Base-by-base conservation (phyloP, 192 early-diverging fungal species). In the Glomus cerebriforme region DNA sequence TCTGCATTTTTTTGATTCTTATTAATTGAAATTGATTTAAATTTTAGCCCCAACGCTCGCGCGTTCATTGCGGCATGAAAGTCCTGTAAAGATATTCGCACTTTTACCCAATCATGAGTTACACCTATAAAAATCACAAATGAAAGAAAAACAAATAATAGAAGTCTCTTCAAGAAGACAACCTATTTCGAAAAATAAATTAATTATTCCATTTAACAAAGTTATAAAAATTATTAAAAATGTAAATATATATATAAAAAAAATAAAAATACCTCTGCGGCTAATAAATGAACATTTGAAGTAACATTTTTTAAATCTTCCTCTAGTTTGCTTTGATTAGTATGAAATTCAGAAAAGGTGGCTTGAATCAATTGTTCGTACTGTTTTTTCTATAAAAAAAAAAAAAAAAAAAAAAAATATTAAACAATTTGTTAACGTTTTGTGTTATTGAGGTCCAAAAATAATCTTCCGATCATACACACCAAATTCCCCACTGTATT, bases 21-120 rank as follows among this genome's bases (percentile, higher is more conserved):
- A 54, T 54, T 54, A 22, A 7, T 54, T 22, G 39, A 10, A 43
- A 43, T 43, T 43, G 39, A 8, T 43, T 43, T 43, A 10, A 54
- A 17, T 54, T 54, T 54, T 19, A 22, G 49, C 22, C 17, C 15
- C 19, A 54, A 54, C 17, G 49, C 49, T 54, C 49, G 15, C 63
- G 26, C 62, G 12, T 64, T 64, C 62, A 64, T 64, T 64, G 62
- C 13, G 13, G 63, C 3, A 65, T 65, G 63, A 65, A 65, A 17
- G 24, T 27, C 63, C 31, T 24, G 31, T 31, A 65, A 17, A 31
- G 63, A 65, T 17, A 15, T 65, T 65, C 63, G 63, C 32, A 65
- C 15, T 15, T 65, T 65, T 31, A 31, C 63, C 63, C 26, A 65
- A 29, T 65, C 63, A 19, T 31, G 17, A 65, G n/a, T 32, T 17